A percentile compares a stretch with the other conserved stretches of the same genome.
phyloP scores from a whole-genome alignment of 1,284 basidiomycete genomes.

The Meira nashicola region DNA sequence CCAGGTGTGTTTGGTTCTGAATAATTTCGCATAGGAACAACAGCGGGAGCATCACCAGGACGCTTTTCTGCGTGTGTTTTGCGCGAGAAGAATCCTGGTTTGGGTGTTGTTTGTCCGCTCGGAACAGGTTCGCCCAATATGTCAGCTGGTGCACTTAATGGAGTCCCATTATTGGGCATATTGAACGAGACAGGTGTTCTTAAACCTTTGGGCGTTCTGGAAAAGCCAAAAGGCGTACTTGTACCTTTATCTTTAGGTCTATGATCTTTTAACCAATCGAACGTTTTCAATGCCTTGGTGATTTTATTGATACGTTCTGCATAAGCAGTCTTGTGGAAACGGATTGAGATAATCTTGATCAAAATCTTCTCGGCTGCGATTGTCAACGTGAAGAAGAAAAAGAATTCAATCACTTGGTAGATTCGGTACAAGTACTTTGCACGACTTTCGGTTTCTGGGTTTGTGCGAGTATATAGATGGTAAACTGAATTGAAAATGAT shows the following conservation, averaged over 20 bases:
- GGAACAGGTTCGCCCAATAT: not conserved
- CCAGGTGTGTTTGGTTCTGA: not conserved
- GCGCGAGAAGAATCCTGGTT: conserved; percentile 22
- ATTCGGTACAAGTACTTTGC: conserved; percentile 44
- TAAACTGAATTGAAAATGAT: conserved; percentile 48
- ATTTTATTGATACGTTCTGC: conserved; percentile 66
- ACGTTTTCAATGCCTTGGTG: conserved; percentile 60
- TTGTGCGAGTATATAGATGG: conserved; percentile 25
- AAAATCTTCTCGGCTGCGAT: conserved; percentile 44
- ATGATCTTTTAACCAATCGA: conserved; percentile 68
- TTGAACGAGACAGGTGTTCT: conserved; percentile 4
- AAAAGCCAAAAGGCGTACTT: conserved; percentile 48
- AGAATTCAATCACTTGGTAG: conserved; percentile 48
- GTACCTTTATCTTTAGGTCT: conserved; percentile 59
- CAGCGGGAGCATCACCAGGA: conserved; percentile 12
- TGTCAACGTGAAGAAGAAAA: conserved; percentile 48
- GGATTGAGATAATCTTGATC: conserved; percentile 46
- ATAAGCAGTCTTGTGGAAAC: conserved; percentile 70
- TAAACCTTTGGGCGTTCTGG: not conserved
- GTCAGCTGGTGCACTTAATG: not conserved
- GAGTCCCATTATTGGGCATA: not conserved
- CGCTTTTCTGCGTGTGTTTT: conserved; percentile 42
- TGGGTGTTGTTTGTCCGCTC: conserved; percentile 11
- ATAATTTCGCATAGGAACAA: not conserved
- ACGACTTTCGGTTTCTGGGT: conserved; percentile 25